phyloP scores from a whole-genome alignment of 1,284 basidiomycete species.

The Ceratobasidium papillatum region DNA sequence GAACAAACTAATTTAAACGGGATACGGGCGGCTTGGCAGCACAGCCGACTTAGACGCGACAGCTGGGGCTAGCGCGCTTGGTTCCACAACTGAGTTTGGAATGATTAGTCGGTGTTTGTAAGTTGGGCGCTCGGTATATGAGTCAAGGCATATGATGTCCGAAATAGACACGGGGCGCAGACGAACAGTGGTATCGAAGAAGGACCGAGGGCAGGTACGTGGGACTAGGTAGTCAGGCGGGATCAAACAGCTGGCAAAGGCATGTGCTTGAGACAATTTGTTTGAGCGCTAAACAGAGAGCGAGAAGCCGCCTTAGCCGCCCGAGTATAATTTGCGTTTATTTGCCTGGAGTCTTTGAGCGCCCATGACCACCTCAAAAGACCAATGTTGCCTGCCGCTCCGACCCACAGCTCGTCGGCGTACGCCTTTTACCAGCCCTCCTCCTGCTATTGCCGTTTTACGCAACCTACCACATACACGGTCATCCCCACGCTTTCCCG shows the following conservation, averaged over 20 bases:
- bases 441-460: background rate
- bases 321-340: background rate
- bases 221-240: background rate
- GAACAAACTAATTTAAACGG: constrained; percentile 11
- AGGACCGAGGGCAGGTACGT: constrained; percentile 2
- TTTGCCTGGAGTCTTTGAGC: background rate
- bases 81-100: constrained; percentile 2
- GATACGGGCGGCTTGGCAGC: constrained; percentile 2
- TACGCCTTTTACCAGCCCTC: background rate
- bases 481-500: background rate
- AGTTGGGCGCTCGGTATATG: background rate
- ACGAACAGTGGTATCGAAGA: background rate
- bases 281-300: constrained; percentile 5
- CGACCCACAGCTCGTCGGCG: background rate
- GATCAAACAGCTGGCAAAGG: constrained; percentile 9
- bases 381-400: constrained; percentile 1
- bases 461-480: background rate
- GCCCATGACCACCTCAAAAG: constrained; percentile 15
- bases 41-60: background rate
- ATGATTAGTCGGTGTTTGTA: background rate
- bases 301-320: constrained; percentile 4
- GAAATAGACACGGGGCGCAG: background rate
- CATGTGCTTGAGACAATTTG: constrained; percentile 1
- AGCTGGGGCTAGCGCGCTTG: background rate
- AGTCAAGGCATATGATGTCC: constrained; percentile 14